These are phyloP conservation scores for Mortierella sp. DNA, from an alignment of 371 early-diverging fungal genomes.

Conservation along the genomic window DNA sequence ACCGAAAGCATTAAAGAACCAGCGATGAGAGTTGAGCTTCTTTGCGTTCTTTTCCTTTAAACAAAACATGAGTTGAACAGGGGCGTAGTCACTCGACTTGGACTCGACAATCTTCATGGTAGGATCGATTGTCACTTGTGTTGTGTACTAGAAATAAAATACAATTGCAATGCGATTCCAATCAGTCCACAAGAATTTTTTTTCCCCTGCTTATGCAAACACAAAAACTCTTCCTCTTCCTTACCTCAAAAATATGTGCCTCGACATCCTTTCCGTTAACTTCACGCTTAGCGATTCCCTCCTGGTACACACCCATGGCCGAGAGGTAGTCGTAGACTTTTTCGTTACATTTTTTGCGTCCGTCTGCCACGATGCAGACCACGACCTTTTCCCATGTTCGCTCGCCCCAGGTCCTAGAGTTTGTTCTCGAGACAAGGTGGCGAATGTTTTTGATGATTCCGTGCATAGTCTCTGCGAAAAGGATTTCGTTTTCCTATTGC, in stretches of 20 bases:
- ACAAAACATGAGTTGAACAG: slow-evolving; percentile 85
- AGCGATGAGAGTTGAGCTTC: slow-evolving; percentile 91
- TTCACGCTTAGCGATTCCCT: slow-evolving; percentile 75
- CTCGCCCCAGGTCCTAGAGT: slow-evolving; percentile 75
- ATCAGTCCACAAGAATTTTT: background rate
- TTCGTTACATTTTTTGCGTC: slow-evolving; percentile 77
- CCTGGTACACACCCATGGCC: slow-evolving; percentile 80
- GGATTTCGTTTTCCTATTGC: slow-evolving; percentile 66
- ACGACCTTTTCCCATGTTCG: slow-evolving; percentile 89
- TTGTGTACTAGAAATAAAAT: slow-evolving; percentile 73
- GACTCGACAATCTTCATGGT: slow-evolving; percentile 62
- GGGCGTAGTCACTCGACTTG: slow-evolving; percentile 70
- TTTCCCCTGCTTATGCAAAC: background rate
- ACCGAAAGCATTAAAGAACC: slow-evolving; percentile 89
- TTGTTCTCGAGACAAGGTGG: slow-evolving; percentile 75
- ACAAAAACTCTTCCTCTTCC: background rate
- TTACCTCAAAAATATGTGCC: slow-evolving; percentile 85
- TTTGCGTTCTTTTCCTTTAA: slow-evolving; percentile 91
- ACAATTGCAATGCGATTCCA: background rate
- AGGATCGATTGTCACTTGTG: slow-evolving; percentile 71
- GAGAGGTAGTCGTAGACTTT: slow-evolving; percentile 68
- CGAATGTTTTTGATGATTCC: slow-evolving; percentile 86
- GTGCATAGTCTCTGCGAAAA: slow-evolving; percentile 82
- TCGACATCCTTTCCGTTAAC: slow-evolving; percentile 70
- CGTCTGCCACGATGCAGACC: slow-evolving; percentile 88